Percentiles rank a stretch among this genome's conserved stretches.
Conservation (phyloP, 2,329 filamentous ascomycete genomes). For the Penicillium sp. region DNA sequence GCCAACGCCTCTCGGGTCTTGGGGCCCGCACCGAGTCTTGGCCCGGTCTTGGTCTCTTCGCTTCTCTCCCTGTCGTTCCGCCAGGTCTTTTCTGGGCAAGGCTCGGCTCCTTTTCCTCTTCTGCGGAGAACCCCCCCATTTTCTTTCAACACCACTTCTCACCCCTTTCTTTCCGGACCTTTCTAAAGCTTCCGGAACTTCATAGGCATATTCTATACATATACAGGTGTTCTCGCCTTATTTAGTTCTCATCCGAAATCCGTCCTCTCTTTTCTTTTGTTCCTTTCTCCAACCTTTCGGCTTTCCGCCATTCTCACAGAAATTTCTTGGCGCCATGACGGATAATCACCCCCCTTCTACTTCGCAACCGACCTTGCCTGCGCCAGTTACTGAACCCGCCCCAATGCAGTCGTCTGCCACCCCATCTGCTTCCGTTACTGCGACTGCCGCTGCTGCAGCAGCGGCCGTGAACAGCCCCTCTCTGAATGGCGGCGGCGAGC, state of each 20-base stretch:
- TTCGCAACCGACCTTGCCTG: constrained; percentile 26
- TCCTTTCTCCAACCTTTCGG: constrained; percentile 16
- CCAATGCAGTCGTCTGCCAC: constrained; percentile 23
- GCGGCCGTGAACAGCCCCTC: constrained; percentile 34
- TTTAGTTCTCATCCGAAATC: neutral
- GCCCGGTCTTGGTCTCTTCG: constrained; percentile 33
- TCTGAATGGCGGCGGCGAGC: constrained; percentile 37
- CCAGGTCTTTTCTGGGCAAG: constrained; percentile 38
- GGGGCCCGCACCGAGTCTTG: constrained; percentile 31
- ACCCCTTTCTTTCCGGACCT: constrained; percentile 12
- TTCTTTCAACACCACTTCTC: constrained; percentile 4
- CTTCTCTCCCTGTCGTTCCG: constrained; percentile 32
- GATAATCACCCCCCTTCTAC: constrained; percentile 35
- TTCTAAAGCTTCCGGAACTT: constrained; percentile 11
- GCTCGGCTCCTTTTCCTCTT: constrained; percentile 29
- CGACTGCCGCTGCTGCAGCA: constrained; percentile 38
- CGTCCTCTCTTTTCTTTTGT: constrained; percentile 11
- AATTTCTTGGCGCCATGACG: constrained; percentile 42
- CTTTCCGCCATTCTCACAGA: constrained; percentile 34
- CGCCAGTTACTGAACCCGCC: constrained; percentile 27
- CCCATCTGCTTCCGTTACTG: constrained; percentile 32
- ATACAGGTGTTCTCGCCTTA: neutral
- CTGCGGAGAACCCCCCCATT: constrained; percentile 11
- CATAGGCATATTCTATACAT: constrained; percentile 3
- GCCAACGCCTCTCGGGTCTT: constrained; percentile 17